These are phyloP conservation scores for Lentinula boryana DNA, from an alignment of 768 basidiomycete species.

Conservation along the genomic window DNA sequence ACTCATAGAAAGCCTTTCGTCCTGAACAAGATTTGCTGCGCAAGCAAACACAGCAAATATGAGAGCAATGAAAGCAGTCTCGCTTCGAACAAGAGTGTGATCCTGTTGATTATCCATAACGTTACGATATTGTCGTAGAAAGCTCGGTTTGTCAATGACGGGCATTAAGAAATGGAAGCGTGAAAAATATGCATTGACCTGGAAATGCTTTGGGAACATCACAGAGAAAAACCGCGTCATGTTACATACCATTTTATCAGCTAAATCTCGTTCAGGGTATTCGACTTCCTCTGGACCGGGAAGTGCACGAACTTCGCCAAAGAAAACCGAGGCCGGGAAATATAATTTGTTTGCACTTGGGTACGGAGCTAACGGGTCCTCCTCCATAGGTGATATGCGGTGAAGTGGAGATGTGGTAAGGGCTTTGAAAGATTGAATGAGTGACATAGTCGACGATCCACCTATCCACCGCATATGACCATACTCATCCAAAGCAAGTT, in stretches of 20 bases:
- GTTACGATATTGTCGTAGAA: conserved; percentile 62
- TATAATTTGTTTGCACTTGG: conserved; percentile 82
- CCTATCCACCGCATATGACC: conserved; percentile 92
- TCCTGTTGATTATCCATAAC: conserved; percentile 71
- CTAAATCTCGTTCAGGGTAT: conserved; percentile 78
- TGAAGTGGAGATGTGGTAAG: conserved; percentile 64
- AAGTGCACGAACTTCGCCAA: conserved; percentile 78
- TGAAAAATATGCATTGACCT: conserved; percentile 86
- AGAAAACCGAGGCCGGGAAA: conserved; percentile 83
- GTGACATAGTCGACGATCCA: conserved; percentile 86
- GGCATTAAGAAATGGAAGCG: conserved; percentile 87
- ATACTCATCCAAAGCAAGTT: conserved; percentile 83
- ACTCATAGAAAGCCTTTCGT: conserved; percentile 53
- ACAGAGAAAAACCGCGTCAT: conserved; percentile 10
- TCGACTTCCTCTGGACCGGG: conserved; percentile 84
- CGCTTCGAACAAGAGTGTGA: conserved; percentile 41
- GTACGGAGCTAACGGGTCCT: conserved; percentile 73
- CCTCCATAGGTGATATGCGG: conserved; percentile 79
- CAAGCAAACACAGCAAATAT: conserved; percentile 91
- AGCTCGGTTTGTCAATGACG: conserved; percentile 79
- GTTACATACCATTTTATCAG: conserved; percentile 73
- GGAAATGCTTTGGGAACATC: conserved; percentile 17
- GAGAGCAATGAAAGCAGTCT: conserved; percentile 75
- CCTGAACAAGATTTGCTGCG: conserved; percentile 72
- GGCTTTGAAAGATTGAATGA: conserved; percentile 82